Percentiles rank a stretch among this genome's conserved stretches.
Evolutionary conservation across 768 basidiomycete species (phyloP).

Genomic region (Tricholoma sp.): DNA sequence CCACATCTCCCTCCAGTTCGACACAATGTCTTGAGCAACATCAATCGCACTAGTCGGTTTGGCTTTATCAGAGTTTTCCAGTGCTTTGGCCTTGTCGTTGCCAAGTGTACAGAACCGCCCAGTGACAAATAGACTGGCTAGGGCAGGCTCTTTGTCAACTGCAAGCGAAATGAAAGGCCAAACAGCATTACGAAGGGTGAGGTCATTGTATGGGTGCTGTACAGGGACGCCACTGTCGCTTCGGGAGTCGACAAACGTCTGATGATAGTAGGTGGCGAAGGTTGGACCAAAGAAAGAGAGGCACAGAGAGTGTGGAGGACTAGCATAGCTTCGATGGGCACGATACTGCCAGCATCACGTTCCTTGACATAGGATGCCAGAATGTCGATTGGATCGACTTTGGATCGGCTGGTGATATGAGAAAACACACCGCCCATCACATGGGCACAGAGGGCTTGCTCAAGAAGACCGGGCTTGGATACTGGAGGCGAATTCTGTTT

Average conservation of each 20-base stretch:
- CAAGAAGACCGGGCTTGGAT: conserved; percentile 59
- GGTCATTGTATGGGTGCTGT: conserved; percentile 77
- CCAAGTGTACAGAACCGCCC: conserved; percentile 59
- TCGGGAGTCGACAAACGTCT: conserved; percentile 78
- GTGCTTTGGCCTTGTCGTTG: conserved; percentile 29
- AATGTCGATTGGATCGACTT: conserved; percentile 70
- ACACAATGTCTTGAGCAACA: conserved; percentile 61
- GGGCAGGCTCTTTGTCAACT: conserved; percentile 82
- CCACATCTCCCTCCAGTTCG: conserved; percentile 72
- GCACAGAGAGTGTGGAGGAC: conserved; percentile 65
- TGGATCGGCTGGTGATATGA: conserved; percentile 39
- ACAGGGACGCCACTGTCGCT: conserved; percentile 54
- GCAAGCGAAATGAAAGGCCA: conserved; percentile 84
- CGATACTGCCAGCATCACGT: conserved; percentile 50
- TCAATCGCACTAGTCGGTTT: conserved; percentile 55
- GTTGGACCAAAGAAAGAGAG: conserved; percentile 55
- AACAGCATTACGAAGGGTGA: conserved; percentile 62
- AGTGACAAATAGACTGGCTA: conserved; percentile 72
- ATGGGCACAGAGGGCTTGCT: conserved; percentile 69
- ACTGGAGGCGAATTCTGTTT: conserved; percentile 47
- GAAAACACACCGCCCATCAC: conserved; percentile 45
- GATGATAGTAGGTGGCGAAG: conserved; percentile 67
- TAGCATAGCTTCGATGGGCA: conserved; percentile 63
- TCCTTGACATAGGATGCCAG: conserved; percentile 65
- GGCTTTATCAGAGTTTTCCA: conserved; percentile 22